These are phyloP conservation scores for Tetraselmis striata DNA, from an alignment of 139 green algal genomes.

Conservation along the genomic window DNA sequence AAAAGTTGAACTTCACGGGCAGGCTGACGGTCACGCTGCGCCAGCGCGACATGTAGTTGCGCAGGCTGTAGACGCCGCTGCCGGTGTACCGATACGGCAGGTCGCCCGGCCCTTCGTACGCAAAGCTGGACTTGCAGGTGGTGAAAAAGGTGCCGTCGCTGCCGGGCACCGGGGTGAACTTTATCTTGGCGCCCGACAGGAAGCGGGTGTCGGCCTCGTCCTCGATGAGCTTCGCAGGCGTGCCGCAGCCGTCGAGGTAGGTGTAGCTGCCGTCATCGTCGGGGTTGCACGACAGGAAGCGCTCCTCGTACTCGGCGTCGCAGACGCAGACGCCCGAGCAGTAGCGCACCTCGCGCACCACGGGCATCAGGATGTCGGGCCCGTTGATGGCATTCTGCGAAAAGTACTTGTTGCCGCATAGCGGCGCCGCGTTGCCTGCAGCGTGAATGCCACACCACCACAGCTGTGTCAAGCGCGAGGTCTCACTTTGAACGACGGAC, in stretches of 20 bases:
- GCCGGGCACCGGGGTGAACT: background rate
- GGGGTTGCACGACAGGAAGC: background rate
- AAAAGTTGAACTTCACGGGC: background rate
- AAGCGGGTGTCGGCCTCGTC: background rate
- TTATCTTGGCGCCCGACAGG: background rate
- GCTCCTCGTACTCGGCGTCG: background rate
- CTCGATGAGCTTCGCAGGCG: background rate
- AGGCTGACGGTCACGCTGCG: background rate
- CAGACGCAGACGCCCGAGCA: background rate
- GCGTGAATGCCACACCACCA: too few relatives aligned
- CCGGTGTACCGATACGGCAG: background rate
- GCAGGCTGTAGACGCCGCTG: background rate
- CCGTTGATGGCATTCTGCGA: background rate
- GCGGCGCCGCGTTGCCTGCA: too few relatives aligned
- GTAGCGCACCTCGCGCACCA: background rate
- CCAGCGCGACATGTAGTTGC: background rate
- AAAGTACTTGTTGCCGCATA: background rate
- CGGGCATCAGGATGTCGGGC: background rate
- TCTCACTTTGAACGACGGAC: too few relatives aligned
- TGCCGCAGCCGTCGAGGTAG: background rate
- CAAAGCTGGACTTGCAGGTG: background rate
- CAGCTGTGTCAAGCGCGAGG: too few relatives aligned
- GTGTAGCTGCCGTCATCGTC: background rate
- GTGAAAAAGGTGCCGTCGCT: background rate
- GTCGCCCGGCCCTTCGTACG: background rate